Evolutionary conservation across 768 basidiomycete species (phyloP), one percentile per base, ranked within the genome.

Genomic region (Sistotremastrum niveocremeum): DNA sequence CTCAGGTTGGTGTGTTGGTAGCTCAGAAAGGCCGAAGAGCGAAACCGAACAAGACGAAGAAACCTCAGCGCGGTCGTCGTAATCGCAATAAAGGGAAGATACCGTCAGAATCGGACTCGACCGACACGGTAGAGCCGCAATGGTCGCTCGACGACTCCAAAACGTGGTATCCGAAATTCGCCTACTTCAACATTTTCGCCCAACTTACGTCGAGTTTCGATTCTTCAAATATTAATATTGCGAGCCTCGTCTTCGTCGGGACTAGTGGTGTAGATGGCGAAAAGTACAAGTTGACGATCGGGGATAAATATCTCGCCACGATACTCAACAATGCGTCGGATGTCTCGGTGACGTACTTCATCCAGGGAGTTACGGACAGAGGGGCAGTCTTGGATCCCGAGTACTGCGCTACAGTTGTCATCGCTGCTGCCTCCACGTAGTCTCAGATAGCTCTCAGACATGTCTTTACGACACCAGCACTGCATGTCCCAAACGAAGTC

Each of bases 131-230:
- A 0, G 52, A 58, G 1, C 67, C 77, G 0, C 69, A 69, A 2
- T 85, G 81, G 81, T 63, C 65, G 42, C 51, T 74, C n/a, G 68
- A 72, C 34, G 65, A 68, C 10, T 65, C 70, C 32, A 52, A 55
- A 11, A 57, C 62, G 37, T 73, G 70, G 64, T 72, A 74, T 55
- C 74, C 76, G 4, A 54, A 57, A 0, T 79, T 79, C 52, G 44
- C 71, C 6, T 85, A 83, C 57, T 82, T 75, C 62, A 84, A 84
- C 51, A 56, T 86, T 34, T 86, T 84, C 52, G 72, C 63, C 1
- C 42, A 46, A 5, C 54, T 20, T 20, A 20, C 46, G 2, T 51
- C 54, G 7, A 34, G 41, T 10, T 11, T 41, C 3, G 47, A 42
- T 1, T 52, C 45, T 7, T 34, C 28, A 5, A 45, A 54, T 0